A percentile compares a stretch with the other conserved stretches of the same genome.
Evolutionary conservation across 2,329 filamentous ascomycete genomes (phyloP).

Genomic region (Beauveria brongniartii): DNA sequence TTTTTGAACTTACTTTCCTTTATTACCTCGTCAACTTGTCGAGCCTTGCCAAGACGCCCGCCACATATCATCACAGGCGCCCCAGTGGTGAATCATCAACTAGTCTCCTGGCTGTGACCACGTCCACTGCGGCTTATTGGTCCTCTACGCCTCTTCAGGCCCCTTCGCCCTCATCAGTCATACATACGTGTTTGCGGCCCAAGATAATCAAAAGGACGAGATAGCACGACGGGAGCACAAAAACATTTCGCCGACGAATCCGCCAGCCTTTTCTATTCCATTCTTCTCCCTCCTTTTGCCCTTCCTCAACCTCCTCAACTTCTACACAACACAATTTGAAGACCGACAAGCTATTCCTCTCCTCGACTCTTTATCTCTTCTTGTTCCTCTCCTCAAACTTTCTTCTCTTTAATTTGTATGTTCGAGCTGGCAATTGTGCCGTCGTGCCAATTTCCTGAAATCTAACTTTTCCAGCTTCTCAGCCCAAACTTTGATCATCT

Average conservation of each 20-base stretch:
- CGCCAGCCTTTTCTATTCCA: background rate
- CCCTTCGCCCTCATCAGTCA: background rate
- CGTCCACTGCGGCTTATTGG: background rate
- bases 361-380: background rate
- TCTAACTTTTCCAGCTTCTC: background rate
- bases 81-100: constrained; percentile 2
- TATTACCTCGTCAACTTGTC: background rate
- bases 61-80: background rate
- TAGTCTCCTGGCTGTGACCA: background rate
- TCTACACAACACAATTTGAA: background rate
- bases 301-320: background rate
- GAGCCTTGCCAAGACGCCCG: background rate
- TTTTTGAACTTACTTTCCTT: background rate
- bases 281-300: background rate
- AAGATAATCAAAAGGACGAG: background rate
- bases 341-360: background rate
- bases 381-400: background rate
- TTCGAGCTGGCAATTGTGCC: too few species aligned
- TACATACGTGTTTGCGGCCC: background rate
- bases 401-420: background rate
- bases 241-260: background rate
- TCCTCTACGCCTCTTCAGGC: background rate
- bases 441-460: background rate
- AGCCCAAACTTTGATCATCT: background rate
- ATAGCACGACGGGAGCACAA: background rate